Evolutionary conservation across 2,329 filamentous ascomycete species (phyloP), one percentile per base, ranked within the genome.

Genomic region (Allantophomopsis lycopodina): DNA sequence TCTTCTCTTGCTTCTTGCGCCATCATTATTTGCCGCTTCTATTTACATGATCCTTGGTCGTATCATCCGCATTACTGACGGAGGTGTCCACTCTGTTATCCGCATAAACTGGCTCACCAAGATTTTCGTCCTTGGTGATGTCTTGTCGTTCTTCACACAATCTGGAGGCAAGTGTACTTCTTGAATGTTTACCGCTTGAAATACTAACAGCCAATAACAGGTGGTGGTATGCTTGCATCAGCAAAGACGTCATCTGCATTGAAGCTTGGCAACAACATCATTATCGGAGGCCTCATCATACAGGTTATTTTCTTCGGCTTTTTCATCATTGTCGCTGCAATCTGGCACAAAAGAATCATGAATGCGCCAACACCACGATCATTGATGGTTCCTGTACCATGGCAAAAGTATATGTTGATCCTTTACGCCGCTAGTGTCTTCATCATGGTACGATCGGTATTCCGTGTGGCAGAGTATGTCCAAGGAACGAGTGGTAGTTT

Each of bases 301-400:
- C 69, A 74, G 44, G 57, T 74, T 4, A 12, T 66, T 7, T 64
- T 69, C 46, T 73, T 73, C 44, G 56, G 57, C n/a, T 56, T 70
- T 40, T 73, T 73, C 46, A 52, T 71, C 15, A 23, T 49, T 15
- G 40, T 44, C 8, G 28, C 44, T 10, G 32, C 11, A 1, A 20
- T 47, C 18, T 53, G 52, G 23, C 41, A 52, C 17, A 7, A 12
- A 7, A 40, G 46, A 2, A 40, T 53, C 12, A 18, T 17, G 10
- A 34, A 14, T 14, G 8, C 13, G 4, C 45, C 48, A 2, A 49
- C 43, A 5, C 21, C 33, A 3, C 12, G 28, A 5, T 45, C 44
- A 3, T 32, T 28, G 2, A 10, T 38, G 15, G 4, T 38, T 2
- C n/a, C 17, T 1, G 23, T 45, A 0, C 42, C 44, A 12, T 53